Base-by-base conservation (phyloP, 1,139 yeast species). In the Candida buenavistaensis region DNA sequence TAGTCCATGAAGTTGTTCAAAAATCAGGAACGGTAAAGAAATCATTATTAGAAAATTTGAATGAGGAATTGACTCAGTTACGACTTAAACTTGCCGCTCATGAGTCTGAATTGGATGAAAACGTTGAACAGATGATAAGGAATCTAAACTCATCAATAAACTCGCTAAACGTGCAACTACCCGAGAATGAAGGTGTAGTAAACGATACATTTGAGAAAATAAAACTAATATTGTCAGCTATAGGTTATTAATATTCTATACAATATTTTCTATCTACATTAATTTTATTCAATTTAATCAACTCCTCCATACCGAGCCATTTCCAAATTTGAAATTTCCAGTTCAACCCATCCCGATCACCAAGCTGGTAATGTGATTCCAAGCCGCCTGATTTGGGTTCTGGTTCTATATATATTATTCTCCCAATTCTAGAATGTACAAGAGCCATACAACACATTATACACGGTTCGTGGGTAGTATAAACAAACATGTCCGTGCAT, bases 371-470 rank as follows among this genome's bases (percentile, higher is more conserved):
- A 4, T 82, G 75, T 24, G 80, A 74, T 11, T 84, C 89, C 39
- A 89, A 72, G 1, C 70, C 70, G 1, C 76, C 77, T 3, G 55
- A 47, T 13, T 36, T 32, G 1, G 54, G 68, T 6, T 70, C 58
- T 2, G 57, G 54, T 30, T 68, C 60, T 15, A 86, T 46, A 54
- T 82, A 92, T 1, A 86, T 66, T 25, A 92, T 62, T 37, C 89
- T 66, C 10, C 78, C 72, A 1, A 94, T 73, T 31, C 99, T 69
- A 1, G 97, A 90, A 56, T 94, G 98, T 8, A 90, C 82, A 23
- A 94, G 66, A 0, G 97, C 98, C 99, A 94, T 94, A 6, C 86
- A 65, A 52, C 99, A 94, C 97, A 92, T 94, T 0, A 87, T 76
- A 54, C 98, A 94, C 1, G 98, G 99, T 55, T 94, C 98, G 54